phyloP scores from a whole-genome alignment of 2,329 filamentous ascomycete genomes.

The Pyrenophora tritici-repentis region DNA sequence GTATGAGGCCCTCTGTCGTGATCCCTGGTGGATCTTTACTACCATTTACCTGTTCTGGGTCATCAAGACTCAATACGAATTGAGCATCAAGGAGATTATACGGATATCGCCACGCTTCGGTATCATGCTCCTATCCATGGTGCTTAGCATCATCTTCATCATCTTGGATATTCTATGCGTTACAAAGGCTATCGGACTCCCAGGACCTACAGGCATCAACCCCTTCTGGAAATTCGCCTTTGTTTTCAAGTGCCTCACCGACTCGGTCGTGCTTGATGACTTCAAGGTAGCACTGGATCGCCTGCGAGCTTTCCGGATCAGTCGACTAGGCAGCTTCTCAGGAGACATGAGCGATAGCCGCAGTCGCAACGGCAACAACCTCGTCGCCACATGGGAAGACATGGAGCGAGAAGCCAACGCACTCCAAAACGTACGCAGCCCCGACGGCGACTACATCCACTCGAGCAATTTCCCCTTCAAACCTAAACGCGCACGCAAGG shows the following conservation, averaged over 20 bases:
- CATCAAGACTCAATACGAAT: constrained; percentile 66
- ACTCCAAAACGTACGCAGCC: constrained; percentile 32
- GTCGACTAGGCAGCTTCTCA: constrained; percentile 46
- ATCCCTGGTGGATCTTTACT: constrained; percentile 72
- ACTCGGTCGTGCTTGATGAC: constrained; percentile 69
- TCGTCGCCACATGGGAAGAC: constrained; percentile 44
- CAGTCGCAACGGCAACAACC: constrained; percentile 33
- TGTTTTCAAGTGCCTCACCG: constrained; percentile 70
- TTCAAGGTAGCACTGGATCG: constrained; percentile 65
- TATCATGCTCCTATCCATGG: constrained; percentile 65
- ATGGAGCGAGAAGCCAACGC: constrained; percentile 37
- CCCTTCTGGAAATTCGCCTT: constrained; percentile 69
- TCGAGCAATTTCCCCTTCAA: constrained; percentile 37
- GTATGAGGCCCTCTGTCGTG: constrained; percentile 64
- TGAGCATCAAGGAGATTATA: constrained; percentile 62
- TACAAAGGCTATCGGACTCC: constrained; percentile 52
- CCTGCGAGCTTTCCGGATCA: constrained; percentile 52
- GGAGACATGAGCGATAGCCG: constrained; percentile 43
- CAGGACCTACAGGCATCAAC: constrained; percentile 61
- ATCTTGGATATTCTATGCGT: constrained; percentile 66
- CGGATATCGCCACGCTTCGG: constrained; percentile 67
- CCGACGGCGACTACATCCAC: constrained; percentile 40
- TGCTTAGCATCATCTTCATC: constrained; percentile 64
- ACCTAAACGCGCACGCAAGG: constrained; percentile 23
- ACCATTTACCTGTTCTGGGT: constrained; percentile 64